Evolutionary conservation across 306 rosid genomes (phyloP).

Genomic region (Citrullus amarus): DNA sequence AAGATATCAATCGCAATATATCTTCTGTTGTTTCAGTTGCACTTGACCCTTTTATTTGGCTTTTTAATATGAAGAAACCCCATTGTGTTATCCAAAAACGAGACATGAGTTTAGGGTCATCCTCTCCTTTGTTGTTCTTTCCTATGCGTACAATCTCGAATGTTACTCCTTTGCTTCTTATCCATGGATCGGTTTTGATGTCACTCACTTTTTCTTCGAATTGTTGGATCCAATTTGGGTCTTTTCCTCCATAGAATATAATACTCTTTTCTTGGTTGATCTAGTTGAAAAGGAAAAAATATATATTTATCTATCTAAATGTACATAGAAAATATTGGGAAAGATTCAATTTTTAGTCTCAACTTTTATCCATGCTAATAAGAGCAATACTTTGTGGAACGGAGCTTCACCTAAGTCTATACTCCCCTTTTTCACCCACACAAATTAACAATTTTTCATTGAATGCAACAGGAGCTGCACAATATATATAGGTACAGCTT

Average conservation of each 20-base stretch:
- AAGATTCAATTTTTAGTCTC: too few species aligned
- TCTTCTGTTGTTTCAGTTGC: conserved; percentile 21
- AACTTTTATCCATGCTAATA: too few species aligned
- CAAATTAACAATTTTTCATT: too few species aligned
- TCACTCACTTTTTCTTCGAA: conserved; percentile 30
- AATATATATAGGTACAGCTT: too few species aligned
- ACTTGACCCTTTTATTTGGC: neutral
- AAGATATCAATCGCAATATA: conserved; percentile 37
- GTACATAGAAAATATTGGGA: too few species aligned
- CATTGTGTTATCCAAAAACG: conserved; percentile 30
- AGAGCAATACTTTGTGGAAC: too few species aligned
- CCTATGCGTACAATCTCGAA: conserved; percentile 22
- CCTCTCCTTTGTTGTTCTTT: conserved; percentile 1
- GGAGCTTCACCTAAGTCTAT: too few species aligned
- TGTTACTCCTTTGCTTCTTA: neutral
- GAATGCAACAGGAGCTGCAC: too few species aligned
- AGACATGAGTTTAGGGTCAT: conserved; percentile 16
- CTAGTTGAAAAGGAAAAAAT: conserved; percentile 10
- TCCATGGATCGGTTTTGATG: conserved; percentile 21
- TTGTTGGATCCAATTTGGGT: conserved; percentile 46
- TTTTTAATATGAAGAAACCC: conserved; percentile 4
- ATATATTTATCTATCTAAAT: too few species aligned
- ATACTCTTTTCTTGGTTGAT: conserved; percentile 36
- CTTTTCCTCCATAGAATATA: conserved; percentile 57
- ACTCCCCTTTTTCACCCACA: too few species aligned